Base-by-base conservation (phyloP, 495 filamentous ascomycete genomes). In the Choiromyces venosus region DNA sequence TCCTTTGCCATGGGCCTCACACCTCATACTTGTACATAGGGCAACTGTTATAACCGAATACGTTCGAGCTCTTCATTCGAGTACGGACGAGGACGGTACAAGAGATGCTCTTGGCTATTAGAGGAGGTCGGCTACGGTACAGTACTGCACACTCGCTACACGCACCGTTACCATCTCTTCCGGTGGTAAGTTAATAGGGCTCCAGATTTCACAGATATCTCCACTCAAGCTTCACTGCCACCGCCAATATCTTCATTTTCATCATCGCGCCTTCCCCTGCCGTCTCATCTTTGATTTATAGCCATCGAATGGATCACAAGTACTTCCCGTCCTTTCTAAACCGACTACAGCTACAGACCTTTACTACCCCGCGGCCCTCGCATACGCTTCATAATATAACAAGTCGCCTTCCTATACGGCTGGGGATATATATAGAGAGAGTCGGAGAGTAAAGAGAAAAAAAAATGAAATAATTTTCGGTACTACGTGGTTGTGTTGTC, bases 401-500 rank as follows among this genome's bases (percentile, higher is more conserved):
- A 6, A 10, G 52, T 61, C 52, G 52, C 25, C 10, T 61, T 33
- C 3, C 25, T 61, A 61, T 18, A 29, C n/a, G 21, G 4, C 8
- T 52, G 46, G 6, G 52, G 52, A 33, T 33, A 18, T 61, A 33
- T 33, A 18, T 61, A 61, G 25, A 29, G 52, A 61, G 52, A 61
- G 25, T 33, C 25, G 25, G 52, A 8, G 25, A 16, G 33, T 33
- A 29, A 61, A 61, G 52, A 25, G 52, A 33, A 29, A 33, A 61
- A 33, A 29, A 33, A 61, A 64, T 38, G 40, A 40, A 66, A 29
- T 33, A 8, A 14, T 68, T 66, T 19, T 61, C 36, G 8, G 5
- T 10, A 21, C 66, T 66, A 38, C 42, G 25, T 39, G 25, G 36
- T 67, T 37, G 69, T 35, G 46, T 52, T 74, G 74, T 76, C 71